phyloP scores from a whole-genome alignment of 1,284 basidiomycete genomes.

The Calocybe gambosa region DNA sequence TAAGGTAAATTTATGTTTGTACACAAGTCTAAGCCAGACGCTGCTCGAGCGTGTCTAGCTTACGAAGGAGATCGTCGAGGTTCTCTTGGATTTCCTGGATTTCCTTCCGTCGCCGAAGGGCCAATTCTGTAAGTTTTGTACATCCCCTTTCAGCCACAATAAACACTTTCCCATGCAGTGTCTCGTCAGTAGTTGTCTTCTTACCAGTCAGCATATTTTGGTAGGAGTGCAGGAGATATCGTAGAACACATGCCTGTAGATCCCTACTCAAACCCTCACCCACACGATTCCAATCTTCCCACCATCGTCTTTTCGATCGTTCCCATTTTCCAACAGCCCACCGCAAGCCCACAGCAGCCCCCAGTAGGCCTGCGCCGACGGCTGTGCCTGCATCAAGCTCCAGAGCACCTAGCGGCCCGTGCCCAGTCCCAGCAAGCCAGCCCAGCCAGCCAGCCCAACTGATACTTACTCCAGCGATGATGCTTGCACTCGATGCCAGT shows the following conservation, averaged over 20 bases:
- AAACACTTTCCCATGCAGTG: constrained; percentile 41
- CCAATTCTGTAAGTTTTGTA: constrained; percentile 39
- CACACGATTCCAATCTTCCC: constrained; percentile 67
- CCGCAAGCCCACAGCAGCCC: constrained; percentile 47
- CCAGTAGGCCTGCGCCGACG: constrained; percentile 54
- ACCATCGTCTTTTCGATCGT: constrained; percentile 64
- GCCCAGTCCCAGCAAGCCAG: constrained; percentile 37
- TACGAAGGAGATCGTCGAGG: constrained; percentile 26
- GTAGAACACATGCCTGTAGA: constrained; percentile 45
- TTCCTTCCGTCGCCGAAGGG: constrained; percentile 42
- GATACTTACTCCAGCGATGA: constrained; percentile 37
- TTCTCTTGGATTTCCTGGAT: constrained; percentile 42
- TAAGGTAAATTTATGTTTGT: too few species aligned
- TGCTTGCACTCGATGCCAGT: constrained; percentile 43
- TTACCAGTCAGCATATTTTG: constrained; percentile 5
- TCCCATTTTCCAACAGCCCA: constrained; percentile 73
- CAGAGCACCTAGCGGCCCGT: constrained; percentile 31
- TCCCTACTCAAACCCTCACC: constrained; percentile 69
- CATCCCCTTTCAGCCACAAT: constrained; percentile 39
- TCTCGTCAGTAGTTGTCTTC: constrained; percentile 42
- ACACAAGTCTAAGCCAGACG: constrained; percentile 9
- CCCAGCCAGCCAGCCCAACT: constrained; percentile 50
- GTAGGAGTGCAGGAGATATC: not conserved
- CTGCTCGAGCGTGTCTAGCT: constrained; percentile 23
- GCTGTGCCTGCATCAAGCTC: constrained; percentile 53